Percentiles rank a stretch among this genome's conserved stretches.
Conservation (phyloP, 2,329 filamentous ascomycete species). For the Penicillium hordei region DNA sequence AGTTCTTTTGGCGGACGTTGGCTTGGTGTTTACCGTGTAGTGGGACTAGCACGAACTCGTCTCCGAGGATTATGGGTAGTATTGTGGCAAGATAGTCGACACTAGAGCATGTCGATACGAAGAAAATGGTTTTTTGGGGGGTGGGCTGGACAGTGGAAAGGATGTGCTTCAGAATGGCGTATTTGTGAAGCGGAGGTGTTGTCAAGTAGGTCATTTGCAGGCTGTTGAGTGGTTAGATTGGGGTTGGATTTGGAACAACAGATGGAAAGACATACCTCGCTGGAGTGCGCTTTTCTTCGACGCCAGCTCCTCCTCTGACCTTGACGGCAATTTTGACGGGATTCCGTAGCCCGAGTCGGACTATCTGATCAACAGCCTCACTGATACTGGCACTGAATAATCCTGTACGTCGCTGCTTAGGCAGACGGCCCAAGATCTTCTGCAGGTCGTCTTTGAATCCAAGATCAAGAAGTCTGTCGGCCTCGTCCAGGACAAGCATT, state of each 20-base stretch:
- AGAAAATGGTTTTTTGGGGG: slow-evolving; percentile 84
- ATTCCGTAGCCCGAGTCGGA: slow-evolving; percentile 87
- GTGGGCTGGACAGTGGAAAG: slow-evolving; percentile 67
- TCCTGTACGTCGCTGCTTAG: slow-evolving; percentile 90
- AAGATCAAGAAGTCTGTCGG: slow-evolving; percentile 85
- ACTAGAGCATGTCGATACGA: slow-evolving; percentile 88
- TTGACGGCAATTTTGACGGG: slow-evolving; percentile 94
- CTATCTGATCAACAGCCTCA: slow-evolving; percentile 89
- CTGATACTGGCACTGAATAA: slow-evolving; percentile 95
- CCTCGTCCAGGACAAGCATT: slow-evolving; percentile 88
- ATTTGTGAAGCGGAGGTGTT: slow-evolving; percentile 73
- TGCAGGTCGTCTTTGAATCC: slow-evolving; percentile 92
- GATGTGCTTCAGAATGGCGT: slow-evolving; percentile 70
- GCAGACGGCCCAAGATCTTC: slow-evolving; percentile 76
- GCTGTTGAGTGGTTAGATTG: slow-evolving; percentile 42
- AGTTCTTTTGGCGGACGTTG: slow-evolving; percentile 85
- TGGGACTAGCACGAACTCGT: slow-evolving; percentile 68
- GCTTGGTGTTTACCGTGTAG: slow-evolving; percentile 90
- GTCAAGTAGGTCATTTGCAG: slow-evolving; percentile 87
- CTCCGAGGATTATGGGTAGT: slow-evolving; percentile 69
- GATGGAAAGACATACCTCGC: slow-evolving; percentile 54
- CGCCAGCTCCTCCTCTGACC: slow-evolving; percentile 73
- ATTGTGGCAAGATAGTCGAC: slow-evolving; percentile 92
- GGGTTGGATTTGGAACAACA: neutral
- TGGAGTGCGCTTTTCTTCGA: slow-evolving; percentile 82